phyloP scores from a whole-genome alignment of 352 stramenopile species.

The Phytophthora fragariaefolia region DNA sequence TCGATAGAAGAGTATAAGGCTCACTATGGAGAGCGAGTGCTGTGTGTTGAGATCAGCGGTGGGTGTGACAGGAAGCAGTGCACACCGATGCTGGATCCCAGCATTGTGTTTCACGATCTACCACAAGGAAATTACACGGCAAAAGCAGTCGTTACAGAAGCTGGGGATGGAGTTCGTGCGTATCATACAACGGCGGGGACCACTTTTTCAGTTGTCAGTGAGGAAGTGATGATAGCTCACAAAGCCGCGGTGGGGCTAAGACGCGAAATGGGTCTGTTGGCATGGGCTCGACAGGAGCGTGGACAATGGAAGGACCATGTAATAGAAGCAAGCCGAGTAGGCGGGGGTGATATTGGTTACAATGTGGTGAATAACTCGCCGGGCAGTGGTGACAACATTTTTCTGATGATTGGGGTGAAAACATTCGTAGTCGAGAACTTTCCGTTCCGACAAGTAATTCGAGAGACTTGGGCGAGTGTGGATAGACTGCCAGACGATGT shows the following conservation, averaged over 20 bases:
- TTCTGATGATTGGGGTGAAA: slow-evolving; percentile 63
- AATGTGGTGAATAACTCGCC: background rate
- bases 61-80: slow-evolving; percentile 1
- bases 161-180: background rate
- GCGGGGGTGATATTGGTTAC: background rate
- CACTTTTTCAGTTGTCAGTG: slow-evolving; percentile 15
- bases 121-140: slow-evolving; percentile 17
- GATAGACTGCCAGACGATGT: slow-evolving; percentile 20
- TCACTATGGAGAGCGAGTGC: slow-evolving; percentile 12
- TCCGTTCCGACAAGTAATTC: slow-evolving; percentile 40
- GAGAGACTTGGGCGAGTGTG: slow-evolving; percentile 48
- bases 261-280: slow-evolving; percentile 10
- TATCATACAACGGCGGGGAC: slow-evolving; percentile 14
- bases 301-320: background rate
- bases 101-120: slow-evolving; percentile 15
- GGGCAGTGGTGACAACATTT: background rate
- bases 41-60: slow-evolving; percentile 30
- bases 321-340: background rate
- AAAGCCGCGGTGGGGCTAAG: background rate
- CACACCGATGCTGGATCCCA: slow-evolving; percentile 5
- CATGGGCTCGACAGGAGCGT: slow-evolving; percentile 10
- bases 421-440: slow-evolving; percentile 43
- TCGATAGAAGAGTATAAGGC: slow-evolving; percentile 15
- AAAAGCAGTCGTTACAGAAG: slow-evolving; percentile 16
- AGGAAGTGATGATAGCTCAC: slow-evolving; percentile 3